Evolutionary conservation across 345 rosid species (phyloP), one percentile per base, ranked within the genome.

Genomic region (Hevea brasiliensis): DNA sequence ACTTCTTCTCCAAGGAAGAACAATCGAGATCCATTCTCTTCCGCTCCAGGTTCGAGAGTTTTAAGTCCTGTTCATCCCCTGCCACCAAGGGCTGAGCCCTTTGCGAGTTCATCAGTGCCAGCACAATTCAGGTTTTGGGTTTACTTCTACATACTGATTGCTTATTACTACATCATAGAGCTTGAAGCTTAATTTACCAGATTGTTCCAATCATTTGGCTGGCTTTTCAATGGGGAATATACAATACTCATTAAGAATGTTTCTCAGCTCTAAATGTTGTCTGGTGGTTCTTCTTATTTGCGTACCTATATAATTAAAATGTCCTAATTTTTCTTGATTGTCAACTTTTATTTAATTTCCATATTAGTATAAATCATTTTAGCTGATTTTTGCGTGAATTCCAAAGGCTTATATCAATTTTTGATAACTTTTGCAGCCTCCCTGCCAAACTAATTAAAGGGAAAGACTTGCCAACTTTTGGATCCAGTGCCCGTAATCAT

Each of bases 71-170:
- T 72, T 14, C 65, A 76, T 68, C 80, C 88, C 32, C 72, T 81
- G 67, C 87, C 93, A 3, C 87, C 83, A 1, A 82, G 77, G 81
- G 81, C 84, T 11, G 91, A 88, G 59, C 81, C 88, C 44, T 78
- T 78, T 8, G 86, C 73, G 42, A 80, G 75, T 73, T 40, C 78
- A 9, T 84, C 85, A 2, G 61, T 80, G 40, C 92, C 90, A 11
- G 76, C 91, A 37, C 89, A 85, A 21, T 87, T 88, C 92, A 92
- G 99, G 99, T 94, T 44, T 67, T 79, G 21, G 11, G 54, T 61
- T 64, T 23, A 18, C 18, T 60, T 17, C 11, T 45, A 18, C 15
- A 24, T n/a, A 59, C 55, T 70, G 51, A 41, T 61, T 18, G 63
- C 42, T 54, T 24, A 2, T 55, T 17, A 51, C 7, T 11, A 23